Conservation (phyloP, 2,329 filamentous ascomycete species). For the Dendryphion nanum region DNA sequence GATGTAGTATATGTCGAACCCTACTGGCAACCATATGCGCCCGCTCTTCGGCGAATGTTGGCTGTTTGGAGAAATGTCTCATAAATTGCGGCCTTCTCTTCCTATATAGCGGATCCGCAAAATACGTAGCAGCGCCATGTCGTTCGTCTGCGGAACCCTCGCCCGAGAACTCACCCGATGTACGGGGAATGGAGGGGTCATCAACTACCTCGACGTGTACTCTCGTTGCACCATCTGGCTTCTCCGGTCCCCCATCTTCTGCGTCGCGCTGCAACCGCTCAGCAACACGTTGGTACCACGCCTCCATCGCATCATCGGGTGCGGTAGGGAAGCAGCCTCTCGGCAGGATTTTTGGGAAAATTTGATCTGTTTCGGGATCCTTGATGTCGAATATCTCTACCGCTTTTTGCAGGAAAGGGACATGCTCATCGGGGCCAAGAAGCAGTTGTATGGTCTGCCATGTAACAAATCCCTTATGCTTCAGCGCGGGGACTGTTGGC, state of each 20-base stretch:
- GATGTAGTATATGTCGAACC: slow-evolving; percentile 37
- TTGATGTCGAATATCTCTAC: slow-evolving; percentile 74
- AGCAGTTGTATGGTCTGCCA: slow-evolving; percentile 93
- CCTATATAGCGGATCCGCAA: slow-evolving; percentile 50
- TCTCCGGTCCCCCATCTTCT: slow-evolving; percentile 42
- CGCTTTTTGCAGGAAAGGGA: slow-evolving; percentile 76
- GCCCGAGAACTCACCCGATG: slow-evolving; percentile 31
- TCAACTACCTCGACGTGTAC: slow-evolving; percentile 17
- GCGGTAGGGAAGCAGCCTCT: slow-evolving; percentile 68
- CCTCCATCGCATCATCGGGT: slow-evolving; percentile 76
- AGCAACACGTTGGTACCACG: slow-evolving; percentile 80
- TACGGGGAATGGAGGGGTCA: slow-evolving; percentile 25
- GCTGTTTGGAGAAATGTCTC: slow-evolving; percentile 36
- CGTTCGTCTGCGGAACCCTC: slow-evolving; percentile 45
- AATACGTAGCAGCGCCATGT: slow-evolving; percentile 47
- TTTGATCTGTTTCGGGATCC: slow-evolving; percentile 63
- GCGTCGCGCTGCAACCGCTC: slow-evolving; percentile 66
- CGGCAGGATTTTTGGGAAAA: slow-evolving; percentile 62
- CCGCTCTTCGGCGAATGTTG: slow-evolving; percentile 26
- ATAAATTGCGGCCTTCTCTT: slow-evolving; percentile 46
- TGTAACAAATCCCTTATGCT: slow-evolving; percentile 78
- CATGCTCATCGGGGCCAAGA: slow-evolving; percentile 83
- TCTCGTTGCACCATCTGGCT: slow-evolving; percentile 17
- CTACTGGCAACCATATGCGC: slow-evolving; percentile 25
- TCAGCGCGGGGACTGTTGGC: slow-evolving; percentile 80